A percentile compares a stretch with the other conserved stretches of the same genome.
Evolutionary conservation across 2,329 filamentous ascomycete genomes (phyloP).

Genomic region (Zalaria obscura): DNA sequence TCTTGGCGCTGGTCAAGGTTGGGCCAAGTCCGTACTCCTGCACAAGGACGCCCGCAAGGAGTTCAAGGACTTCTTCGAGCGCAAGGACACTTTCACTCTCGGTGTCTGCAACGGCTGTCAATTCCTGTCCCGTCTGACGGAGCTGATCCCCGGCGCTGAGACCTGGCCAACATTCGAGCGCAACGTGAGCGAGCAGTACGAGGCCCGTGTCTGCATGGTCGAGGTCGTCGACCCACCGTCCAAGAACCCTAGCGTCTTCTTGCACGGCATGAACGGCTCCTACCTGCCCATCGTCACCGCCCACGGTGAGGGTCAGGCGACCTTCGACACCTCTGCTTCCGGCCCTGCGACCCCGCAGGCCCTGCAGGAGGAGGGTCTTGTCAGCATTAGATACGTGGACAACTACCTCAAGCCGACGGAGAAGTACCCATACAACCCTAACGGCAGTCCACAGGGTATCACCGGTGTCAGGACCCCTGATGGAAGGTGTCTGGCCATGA

Average conservation of each 20-base stretch:
- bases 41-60: constrained; percentile 62
- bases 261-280: constrained; percentile 75
- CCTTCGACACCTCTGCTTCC: constrained; percentile 27
- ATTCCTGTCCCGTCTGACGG: constrained; percentile 72
- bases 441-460: constrained; percentile 70
- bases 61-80: constrained; percentile 74
- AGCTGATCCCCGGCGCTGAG: constrained; percentile 69
- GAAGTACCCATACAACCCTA: constrained; percentile 78
- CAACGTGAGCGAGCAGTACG: constrained; percentile 79
- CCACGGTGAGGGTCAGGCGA: constrained; percentile 79
- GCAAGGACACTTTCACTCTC: constrained; percentile 78
- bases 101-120: constrained; percentile 98
- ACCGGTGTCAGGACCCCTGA: constrained; percentile 65
- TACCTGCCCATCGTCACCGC: constrained; percentile 75
- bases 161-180: constrained; percentile 78
- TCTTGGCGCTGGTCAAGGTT: constrained; percentile 87
- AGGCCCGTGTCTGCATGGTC: constrained; percentile 77
- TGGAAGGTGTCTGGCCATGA: constrained; percentile 72
- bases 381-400: constrained; percentile 73
- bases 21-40: constrained; percentile 85
- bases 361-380: constrained; percentile 52
- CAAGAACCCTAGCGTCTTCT: constrained; percentile 57
- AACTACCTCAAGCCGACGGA: constrained; percentile 65
- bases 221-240: constrained; percentile 49
- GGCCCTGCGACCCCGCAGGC: constrained; percentile 30